Evolutionary conservation across 2,329 filamentous ascomycete genomes (phyloP), one percentile per base, ranked within the genome.

Genomic region (Aspergillus hortae): DNA sequence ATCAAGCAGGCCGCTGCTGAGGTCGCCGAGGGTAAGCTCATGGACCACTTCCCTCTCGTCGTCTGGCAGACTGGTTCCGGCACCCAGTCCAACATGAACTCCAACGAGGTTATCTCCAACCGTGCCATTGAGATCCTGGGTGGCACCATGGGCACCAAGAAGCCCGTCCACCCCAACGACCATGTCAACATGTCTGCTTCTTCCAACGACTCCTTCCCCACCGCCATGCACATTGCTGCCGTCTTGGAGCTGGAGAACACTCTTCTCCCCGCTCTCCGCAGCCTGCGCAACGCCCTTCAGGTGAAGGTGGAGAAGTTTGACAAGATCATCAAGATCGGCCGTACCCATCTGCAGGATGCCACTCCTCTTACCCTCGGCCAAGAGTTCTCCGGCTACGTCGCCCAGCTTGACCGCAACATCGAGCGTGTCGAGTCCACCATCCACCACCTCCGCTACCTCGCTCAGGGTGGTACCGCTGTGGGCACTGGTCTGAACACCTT

Each of bases 21-120:
- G 79, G 92, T 99, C 38, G 92, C 92, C 52, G 87, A 89, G 59
- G 85, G 94, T 69, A 95, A 96, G 82, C 87, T 97, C 65, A 74
- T 95, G 67, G 92, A 96, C 74, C 92, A 97, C 81, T 97, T 99
- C 79, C 94, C 94, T 60, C 89, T 97, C 56, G 92, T 97, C 52
- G 92, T 99, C 69, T 99, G 94, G 94, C 94, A 99, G 81, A 99
- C 94, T 49, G 94, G 94, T 59, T 97, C 94, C 46, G 94, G 94
- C 70, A 97, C 94, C 27, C 94, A 97, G 81, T 96, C 92, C 74
- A 97, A 96, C 85, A 97, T 97, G 94, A 99, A 99, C 79, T 92
- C 92, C 72, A 99, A 99, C 80, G 94, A 99, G 75, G 94, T 99
- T 75, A 97, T 99, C 75, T 96, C 92, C 60, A 99, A 97, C 84